phyloP scores from a whole-genome alignment of 164 flowering plant species.

The Magnolia officinalis region DNA sequence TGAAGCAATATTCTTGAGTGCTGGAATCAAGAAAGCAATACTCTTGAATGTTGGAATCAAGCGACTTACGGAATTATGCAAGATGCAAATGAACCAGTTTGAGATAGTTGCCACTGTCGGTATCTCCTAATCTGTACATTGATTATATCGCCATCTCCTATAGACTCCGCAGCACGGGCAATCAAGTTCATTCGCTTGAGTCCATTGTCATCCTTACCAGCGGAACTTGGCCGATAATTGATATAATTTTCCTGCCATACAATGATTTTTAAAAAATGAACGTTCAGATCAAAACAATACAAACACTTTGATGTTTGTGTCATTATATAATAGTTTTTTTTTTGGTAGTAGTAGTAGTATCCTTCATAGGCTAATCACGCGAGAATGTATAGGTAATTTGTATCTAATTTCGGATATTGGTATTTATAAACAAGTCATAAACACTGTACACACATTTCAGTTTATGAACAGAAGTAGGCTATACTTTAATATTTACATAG shows the following conservation, averaged over 20 bases:
- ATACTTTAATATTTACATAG: background rate
- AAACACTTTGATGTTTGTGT: background rate
- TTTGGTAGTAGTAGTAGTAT: too few species aligned
- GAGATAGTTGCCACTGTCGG: conserved; percentile 94
- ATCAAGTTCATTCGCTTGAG: conserved; percentile 67
- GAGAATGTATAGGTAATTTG: background rate
- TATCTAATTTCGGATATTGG: background rate
- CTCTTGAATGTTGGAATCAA: conserved; percentile 3
- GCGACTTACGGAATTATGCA: conserved; percentile 80
- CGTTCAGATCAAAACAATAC: background rate
- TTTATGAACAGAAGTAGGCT: background rate
- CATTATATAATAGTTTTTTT: background rate
- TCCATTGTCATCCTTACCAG: conserved; percentile 75
- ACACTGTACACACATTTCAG: background rate
- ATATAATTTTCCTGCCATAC: conserved; percentile 81
- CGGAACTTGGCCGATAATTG: conserved; percentile 75
- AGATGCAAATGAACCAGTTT: conserved; percentile 57
- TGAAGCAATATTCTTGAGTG: background rate
- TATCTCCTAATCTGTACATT: conserved; percentile 94
- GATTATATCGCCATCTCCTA: conserved; percentile 85
- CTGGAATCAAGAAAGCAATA: conserved; percentile 3
- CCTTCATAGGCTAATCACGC: background rate
- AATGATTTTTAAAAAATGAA: background rate
- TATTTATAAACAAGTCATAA: background rate
- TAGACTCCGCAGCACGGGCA: conserved; percentile 97